These are phyloP conservation scores for Oenanthe sinensis DNA, from an alignment of 129 eudicot genomes.

Conservation along the genomic window DNA sequence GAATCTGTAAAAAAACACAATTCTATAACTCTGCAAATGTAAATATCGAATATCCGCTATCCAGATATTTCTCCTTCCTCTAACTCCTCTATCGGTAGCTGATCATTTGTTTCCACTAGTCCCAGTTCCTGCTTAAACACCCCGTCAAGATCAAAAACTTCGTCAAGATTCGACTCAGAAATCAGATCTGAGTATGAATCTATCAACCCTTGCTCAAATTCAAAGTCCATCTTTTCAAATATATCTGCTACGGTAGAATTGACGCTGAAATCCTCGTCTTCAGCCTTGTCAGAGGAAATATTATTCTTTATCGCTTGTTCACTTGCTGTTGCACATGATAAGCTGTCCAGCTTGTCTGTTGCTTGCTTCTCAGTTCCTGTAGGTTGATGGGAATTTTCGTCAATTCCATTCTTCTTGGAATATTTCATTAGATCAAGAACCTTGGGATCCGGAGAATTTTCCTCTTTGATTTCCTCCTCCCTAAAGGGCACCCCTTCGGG, in stretches of 20 bases:
- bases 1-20: neutral
- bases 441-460: constrained; percentile 29
- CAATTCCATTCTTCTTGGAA: neutral
- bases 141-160: constrained; percentile 56
- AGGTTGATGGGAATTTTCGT: neutral
- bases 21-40: neutral
- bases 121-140: constrained; percentile 23
- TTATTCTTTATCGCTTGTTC: constrained; percentile 7
- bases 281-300: constrained; percentile 3
- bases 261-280: neutral
- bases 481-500: constrained; percentile 40
- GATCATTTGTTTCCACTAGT: constrained; percentile 5
- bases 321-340: neutral
- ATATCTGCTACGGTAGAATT: neutral
- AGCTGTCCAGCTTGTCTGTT: neutral
- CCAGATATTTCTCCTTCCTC: constrained; percentile 83
- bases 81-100: constrained; percentile 37
- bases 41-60: neutral
- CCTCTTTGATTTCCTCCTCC: constrained; percentile 73
- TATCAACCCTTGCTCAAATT: constrained; percentile 39
- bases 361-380: constrained; percentile 2
- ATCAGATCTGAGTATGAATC: constrained; percentile 44
- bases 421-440: constrained; percentile 39
- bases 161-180: constrained; percentile 43
- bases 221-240: constrained; percentile 37